Evolutionary conservation across 169 alveolate species (phyloP).

Genomic region (Eimeria sp.): DNA sequence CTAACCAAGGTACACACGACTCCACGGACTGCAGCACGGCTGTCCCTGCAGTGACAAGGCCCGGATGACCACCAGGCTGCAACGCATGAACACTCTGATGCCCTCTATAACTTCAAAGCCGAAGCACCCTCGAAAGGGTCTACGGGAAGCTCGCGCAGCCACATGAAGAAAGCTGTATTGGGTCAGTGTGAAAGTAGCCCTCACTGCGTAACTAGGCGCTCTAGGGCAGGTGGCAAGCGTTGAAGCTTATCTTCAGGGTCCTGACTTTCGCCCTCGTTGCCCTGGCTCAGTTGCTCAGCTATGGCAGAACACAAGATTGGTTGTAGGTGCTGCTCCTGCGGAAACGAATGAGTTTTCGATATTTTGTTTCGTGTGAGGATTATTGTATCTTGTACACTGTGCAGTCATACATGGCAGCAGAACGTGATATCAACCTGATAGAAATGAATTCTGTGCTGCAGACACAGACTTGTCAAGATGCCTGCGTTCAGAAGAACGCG

Average conservation of each 20-base stretch:
- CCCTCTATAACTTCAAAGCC: not conserved
- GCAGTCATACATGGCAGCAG: not conserved
- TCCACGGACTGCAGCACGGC: not conserved
- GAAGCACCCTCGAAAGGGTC: not conserved
- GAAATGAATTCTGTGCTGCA: not conserved
- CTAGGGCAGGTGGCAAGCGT: constrained; percentile 52
- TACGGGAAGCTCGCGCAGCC: not conserved
- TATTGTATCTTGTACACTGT: not conserved
- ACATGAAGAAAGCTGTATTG: not conserved
- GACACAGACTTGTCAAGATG: not conserved
- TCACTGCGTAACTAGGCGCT: constrained; percentile 36
- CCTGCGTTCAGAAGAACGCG: not conserved
- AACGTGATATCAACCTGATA: not conserved
- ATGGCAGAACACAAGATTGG: constrained; percentile 90
- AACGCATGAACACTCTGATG: not conserved
- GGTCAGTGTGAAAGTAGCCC: not conserved
- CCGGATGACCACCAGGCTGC: not conserved
- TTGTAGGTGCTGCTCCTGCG: constrained; percentile 91
- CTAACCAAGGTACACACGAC: not conserved
- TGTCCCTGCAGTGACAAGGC: not conserved
- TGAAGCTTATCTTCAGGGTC: not conserved
- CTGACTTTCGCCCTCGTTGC: not conserved
- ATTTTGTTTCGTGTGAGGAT: not conserved
- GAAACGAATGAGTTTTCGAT: not conserved
- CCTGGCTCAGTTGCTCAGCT: constrained; percentile 46